Evolutionary conservation across 1,139 yeast species (phyloP).

Genomic region (Geotrichum siamense): DNA sequence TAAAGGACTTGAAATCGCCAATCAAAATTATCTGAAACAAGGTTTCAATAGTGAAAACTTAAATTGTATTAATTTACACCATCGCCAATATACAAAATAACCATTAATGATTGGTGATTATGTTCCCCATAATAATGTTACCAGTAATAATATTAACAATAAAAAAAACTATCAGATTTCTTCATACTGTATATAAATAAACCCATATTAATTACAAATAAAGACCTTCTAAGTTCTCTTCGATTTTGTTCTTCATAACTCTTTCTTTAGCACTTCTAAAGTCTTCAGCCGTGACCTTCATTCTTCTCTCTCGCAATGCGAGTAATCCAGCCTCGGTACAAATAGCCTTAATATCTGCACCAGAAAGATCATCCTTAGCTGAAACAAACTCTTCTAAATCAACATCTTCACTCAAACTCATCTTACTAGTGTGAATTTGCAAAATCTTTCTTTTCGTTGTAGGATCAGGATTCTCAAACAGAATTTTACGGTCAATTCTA

Average conservation of each 20-base stretch:
- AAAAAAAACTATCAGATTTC: too few species aligned
- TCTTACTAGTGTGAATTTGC: constrained; percentile 87
- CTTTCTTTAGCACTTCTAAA: constrained; percentile 93
- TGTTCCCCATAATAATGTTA: too few species aligned
- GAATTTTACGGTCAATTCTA: constrained; percentile 93
- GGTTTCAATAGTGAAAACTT: too few species aligned
- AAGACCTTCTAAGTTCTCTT: constrained; percentile 92
- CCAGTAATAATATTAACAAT: too few species aligned
- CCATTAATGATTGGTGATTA: too few species aligned
- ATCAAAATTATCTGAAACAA: too few species aligned
- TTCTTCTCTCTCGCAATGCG: constrained; percentile 94
- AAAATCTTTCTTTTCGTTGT: constrained; percentile 89
- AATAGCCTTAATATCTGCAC: constrained; percentile 97
- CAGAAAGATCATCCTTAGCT: constrained; percentile 90
- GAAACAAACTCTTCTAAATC: constrained; percentile 85
- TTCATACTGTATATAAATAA: too few species aligned
- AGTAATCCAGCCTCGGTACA: constrained; percentile 96
- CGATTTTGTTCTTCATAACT: constrained; percentile 94
- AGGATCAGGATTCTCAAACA: constrained; percentile 94
- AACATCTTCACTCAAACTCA: constrained; percentile 85
- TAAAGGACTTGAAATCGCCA: too few species aligned
- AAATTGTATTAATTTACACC: too few species aligned
- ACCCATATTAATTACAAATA: too few species aligned
- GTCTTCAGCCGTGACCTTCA: constrained; percentile 95
- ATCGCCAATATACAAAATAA: too few species aligned